phyloP scores from a whole-genome alignment of 108 stramenopile species.

The Pseudonitzschia pungens region DNA sequence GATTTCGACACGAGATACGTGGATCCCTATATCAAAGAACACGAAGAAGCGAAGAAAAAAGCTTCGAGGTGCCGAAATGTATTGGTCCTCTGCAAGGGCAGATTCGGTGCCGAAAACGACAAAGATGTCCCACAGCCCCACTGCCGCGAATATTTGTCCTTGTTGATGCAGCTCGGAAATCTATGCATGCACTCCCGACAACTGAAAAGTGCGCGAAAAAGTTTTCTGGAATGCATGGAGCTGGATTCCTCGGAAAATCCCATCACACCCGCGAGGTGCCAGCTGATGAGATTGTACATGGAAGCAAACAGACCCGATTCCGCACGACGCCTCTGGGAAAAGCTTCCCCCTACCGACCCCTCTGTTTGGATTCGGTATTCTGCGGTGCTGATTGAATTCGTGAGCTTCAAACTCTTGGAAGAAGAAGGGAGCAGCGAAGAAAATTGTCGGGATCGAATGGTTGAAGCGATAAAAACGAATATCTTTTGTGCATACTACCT shows the following conservation, averaged over 20 bases:
- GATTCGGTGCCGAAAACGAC: slow-evolving; percentile 46
- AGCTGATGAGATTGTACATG: slow-evolving; percentile 79
- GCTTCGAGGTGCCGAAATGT: slow-evolving; percentile 60
- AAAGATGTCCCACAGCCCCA: slow-evolving; percentile 56
- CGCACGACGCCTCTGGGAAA: slow-evolving; percentile 60
- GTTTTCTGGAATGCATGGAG: slow-evolving; percentile 72
- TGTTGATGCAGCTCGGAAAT: slow-evolving; percentile 79
- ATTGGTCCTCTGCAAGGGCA: slow-evolving; percentile 53
- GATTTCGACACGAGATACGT: slow-evolving; percentile 88
- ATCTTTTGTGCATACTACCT: slow-evolving; percentile 72
- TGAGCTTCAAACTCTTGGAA: slow-evolving; percentile 59
- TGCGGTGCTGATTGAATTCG: slow-evolving; percentile 74
- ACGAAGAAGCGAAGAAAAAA: slow-evolving; percentile 67
- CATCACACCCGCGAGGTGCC: slow-evolving; percentile 67
- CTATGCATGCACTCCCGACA: slow-evolving; percentile 63
- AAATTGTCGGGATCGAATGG: slow-evolving; percentile 41
- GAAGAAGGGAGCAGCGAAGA: slow-evolving; percentile 54
- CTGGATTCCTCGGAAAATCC: slow-evolving; percentile 50
- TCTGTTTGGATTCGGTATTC: slow-evolving; percentile 85
- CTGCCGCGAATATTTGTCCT: slow-evolving; percentile 65
- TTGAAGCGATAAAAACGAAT: slow-evolving; percentile 67
- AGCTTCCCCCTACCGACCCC: slow-evolving; percentile 36
- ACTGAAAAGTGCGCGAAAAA: slow-evolving; percentile 60
- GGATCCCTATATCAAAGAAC: slow-evolving; percentile 75
- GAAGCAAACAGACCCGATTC: slow-evolving; percentile 67